These are phyloP conservation scores for Grosmannia huntii DNA, from an alignment of 2,329 filamentous ascomycete genomes.

Conservation along the genomic window DNA sequence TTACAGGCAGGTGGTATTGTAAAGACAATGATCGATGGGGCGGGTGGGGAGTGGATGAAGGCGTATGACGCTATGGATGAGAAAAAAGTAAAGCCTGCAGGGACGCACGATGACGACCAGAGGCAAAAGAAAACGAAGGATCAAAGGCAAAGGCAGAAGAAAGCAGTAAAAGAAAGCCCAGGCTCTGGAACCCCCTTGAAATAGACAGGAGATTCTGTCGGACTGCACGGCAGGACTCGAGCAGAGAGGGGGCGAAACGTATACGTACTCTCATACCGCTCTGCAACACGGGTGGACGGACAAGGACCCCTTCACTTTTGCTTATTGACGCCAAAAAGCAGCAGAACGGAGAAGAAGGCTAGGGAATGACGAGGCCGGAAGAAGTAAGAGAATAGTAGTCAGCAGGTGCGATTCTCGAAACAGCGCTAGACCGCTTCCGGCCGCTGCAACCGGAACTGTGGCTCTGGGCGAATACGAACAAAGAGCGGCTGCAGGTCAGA, in stretches of 20 bases:
- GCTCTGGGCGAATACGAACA: not conserved
- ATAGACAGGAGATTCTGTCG: not conserved
- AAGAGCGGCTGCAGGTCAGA: not conserved
- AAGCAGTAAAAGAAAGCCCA: not conserved
- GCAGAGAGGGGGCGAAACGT: not conserved
- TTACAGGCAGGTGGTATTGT: not conserved
- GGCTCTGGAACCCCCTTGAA: not conserved
- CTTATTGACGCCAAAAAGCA: not conserved
- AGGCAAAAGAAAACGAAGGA: not conserved
- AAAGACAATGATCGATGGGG: not conserved
- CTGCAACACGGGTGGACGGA: not conserved
- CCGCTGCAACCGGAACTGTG: not conserved
- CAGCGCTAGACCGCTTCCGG: not conserved
- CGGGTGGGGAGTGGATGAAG: not conserved
- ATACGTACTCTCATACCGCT: not conserved
- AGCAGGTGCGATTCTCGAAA: not conserved
- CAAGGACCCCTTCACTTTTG: not conserved
- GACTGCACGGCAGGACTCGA: constrained; percentile 1
- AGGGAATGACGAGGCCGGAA: constrained; percentile 6
- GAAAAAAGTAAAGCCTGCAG: not conserved
- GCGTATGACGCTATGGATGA: not conserved
- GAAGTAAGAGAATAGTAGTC: not conserved
- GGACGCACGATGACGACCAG: not conserved
- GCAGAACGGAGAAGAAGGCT: constrained; percentile 11
- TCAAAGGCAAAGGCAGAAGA: not conserved